Percentiles rank a stretch among this genome's conserved stretches.
phyloP scores from a whole-genome alignment of 306 rosid species.

The Dalbergia cochinchinensis region DNA sequence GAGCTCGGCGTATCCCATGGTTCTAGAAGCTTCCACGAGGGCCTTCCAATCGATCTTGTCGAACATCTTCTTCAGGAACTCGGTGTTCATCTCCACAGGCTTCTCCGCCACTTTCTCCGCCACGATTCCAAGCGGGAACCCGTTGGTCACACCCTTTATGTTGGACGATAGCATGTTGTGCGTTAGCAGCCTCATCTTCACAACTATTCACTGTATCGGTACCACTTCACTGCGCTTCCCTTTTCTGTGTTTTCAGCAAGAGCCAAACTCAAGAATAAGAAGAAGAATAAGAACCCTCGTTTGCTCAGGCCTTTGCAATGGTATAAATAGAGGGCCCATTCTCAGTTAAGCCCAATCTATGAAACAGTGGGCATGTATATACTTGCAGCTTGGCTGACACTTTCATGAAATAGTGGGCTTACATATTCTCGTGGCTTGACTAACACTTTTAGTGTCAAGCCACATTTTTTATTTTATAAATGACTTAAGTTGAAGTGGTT shows the following conservation, averaged over 20 bases:
- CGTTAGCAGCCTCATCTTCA: constrained; percentile 77
- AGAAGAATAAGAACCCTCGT: background rate
- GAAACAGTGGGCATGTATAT: background rate
- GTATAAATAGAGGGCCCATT: background rate
- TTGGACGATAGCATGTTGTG: constrained; percentile 95
- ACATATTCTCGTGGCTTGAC: too few relatives aligned
- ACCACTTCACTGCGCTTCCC: background rate
- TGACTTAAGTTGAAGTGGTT: too few relatives aligned
- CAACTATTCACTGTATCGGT: too few relatives aligned
- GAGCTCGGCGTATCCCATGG: constrained; percentile 78
- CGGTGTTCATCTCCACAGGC: constrained; percentile 69
- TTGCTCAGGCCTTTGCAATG: background rate
- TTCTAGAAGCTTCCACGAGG: constrained; percentile 62
- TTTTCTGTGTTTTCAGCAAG: background rate
- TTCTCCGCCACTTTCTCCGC: constrained; percentile 75
- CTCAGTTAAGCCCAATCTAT: background rate
- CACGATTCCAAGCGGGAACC: constrained; percentile 82
- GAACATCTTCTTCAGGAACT: constrained; percentile 77
- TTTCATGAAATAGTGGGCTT: too few relatives aligned
- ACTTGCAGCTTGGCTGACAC: too few relatives aligned
- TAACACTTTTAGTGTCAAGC: too few relatives aligned
- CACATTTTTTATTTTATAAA: too few relatives aligned
- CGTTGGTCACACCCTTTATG: constrained; percentile 83
- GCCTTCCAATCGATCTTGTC: constrained; percentile 87
- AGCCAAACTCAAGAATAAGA: background rate